Evolutionary conservation across 2,329 filamentous ascomycete species (phyloP), one percentile per base, ranked within the genome.

Genomic region (Pestalotiopsis sp.): DNA sequence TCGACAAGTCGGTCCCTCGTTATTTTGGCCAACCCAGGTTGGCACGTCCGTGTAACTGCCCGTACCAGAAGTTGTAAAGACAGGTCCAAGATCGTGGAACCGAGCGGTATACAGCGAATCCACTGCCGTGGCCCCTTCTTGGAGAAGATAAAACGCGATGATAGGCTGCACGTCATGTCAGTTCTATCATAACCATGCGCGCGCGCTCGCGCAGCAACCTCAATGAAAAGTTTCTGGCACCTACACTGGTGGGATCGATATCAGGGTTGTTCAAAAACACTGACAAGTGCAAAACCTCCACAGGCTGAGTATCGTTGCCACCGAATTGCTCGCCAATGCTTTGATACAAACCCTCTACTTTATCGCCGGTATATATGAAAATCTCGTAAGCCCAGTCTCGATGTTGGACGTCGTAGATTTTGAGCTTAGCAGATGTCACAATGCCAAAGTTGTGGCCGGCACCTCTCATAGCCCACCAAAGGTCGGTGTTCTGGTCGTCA

Each of bases 391-490:
- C 80, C 75, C 79, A 83, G 64, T 77, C 74, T 25, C 68, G 69
- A 72, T 77, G 66, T 63, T 75, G 74, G 45, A 76, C 76, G 67
- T 84, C 80, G 71, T 85, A 86, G 64, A 87, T 81, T 73, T 84
- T 84, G 20, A 79, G 78, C 1, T 78, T 81, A 17, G 82, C 73
- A 3, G 81, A 81, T 1, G 84, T 87, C n/a, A 89, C 84, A 66
- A 87, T 27, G 14, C 58, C 58, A 60, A 60, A 60, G 27, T 60
- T 60, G 58, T 60, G 58, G 9, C 58, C 58, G 1, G 86, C 87
- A 2, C 88, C 88, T 66, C 82, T 79, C 69, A 90, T 80, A 1
- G 81, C 88, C 87, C 87, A 90, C 78, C 82, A 90, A 3, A 90
- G 81, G 45, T 89, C 86, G 0, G 83, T 81, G 5, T 45, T 45